Conservation (phyloP, 257 asterid species). For the Scutellaria minor region DNA sequence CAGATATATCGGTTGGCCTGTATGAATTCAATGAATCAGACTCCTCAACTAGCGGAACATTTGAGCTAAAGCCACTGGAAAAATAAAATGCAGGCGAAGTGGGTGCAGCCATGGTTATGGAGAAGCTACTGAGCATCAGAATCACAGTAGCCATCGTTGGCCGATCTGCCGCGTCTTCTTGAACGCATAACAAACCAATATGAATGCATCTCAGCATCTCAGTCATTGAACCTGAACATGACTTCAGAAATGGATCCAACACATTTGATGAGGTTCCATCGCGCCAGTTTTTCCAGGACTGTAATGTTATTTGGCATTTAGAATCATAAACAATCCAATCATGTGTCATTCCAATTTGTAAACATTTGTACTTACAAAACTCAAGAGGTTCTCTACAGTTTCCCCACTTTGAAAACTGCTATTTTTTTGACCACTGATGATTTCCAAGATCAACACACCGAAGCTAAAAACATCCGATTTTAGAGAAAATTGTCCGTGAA, state of each 20-base stretch:
- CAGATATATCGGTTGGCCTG: not conserved
- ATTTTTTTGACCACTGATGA: conserved; percentile 44
- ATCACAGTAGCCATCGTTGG: conserved; percentile 49
- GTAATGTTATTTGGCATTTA: not conserved
- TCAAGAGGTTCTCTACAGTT: conserved; percentile 24
- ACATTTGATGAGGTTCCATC: conserved; percentile 33
- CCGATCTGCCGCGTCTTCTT: conserved; percentile 36
- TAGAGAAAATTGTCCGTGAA: not conserved
- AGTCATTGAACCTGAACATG: conserved; percentile 20
- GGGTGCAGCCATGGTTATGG: conserved; percentile 35
- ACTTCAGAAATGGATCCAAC: conserved; percentile 38
- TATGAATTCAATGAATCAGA: not conserved
- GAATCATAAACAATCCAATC: not conserved
- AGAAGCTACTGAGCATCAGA: conserved; percentile 42
- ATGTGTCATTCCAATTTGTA: not conserved
- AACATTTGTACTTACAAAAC: not conserved
- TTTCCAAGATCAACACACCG: conserved; percentile 56
- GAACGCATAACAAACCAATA: conserved; percentile 48
- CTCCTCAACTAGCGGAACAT: conserved; percentile 10
- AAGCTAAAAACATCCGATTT: conserved; percentile 58
- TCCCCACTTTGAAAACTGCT: conserved; percentile 22
- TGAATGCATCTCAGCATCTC: too few relatives aligned
- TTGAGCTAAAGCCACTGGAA: conserved; percentile 4
- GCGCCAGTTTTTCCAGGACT: conserved; percentile 48
- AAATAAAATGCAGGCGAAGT: conserved; percentile 41